Base-by-base conservation (phyloP, 225 moss, liverwort and hornwort genomes). In the Straminergon stramineum region DNA sequence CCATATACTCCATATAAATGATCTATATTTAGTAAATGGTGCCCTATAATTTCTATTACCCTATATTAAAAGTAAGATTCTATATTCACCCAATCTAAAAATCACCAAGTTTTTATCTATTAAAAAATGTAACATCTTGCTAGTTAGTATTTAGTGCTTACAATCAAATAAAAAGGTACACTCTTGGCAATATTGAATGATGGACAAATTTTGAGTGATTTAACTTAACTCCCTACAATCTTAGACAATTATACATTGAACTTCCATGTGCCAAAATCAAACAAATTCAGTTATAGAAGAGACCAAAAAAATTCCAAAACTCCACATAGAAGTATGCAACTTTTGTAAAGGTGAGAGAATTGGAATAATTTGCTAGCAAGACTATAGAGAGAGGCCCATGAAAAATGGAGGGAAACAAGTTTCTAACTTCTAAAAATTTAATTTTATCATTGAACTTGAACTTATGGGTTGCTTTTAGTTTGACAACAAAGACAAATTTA, bases 111-210 rank as follows among this genome's bases (percentile, higher is more conserved):
- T 71, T 71, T 8, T 71, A 71, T 71, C 41, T 15, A 71, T 39
- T 39, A 39, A 41, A 70, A 70, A 14, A 39, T 39, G 1, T 70
- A 2, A 41, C 21, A 24, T 8, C 24, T 70, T 17, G 2, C 48
- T 48, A 48, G 2, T 0, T 41, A 2, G 3, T 24, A 14, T 24
- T 41, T 2, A 13, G 0, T 24, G 0, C 24, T 4, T 70, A 4
- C 5, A 41, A 0, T 15, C 9, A 24, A 26, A 71, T 9, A 41
- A 41, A 24, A 71, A 71, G 3, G 8, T 3, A 2, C 15, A 26
- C n/a, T n/a, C 41, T 5, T 41, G 26, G 5, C 7, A 41, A 71
- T 71, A 71, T 71, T 41, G 9, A 5, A 71, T 41, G 15, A 8
- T 0, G 2, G 0, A 71, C 1, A 3, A 41, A 71, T 26, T 41